These are phyloP conservation scores for Chenopodium suecicum DNA, from an alignment of 148 eudicot species.

Conservation along the genomic window DNA sequence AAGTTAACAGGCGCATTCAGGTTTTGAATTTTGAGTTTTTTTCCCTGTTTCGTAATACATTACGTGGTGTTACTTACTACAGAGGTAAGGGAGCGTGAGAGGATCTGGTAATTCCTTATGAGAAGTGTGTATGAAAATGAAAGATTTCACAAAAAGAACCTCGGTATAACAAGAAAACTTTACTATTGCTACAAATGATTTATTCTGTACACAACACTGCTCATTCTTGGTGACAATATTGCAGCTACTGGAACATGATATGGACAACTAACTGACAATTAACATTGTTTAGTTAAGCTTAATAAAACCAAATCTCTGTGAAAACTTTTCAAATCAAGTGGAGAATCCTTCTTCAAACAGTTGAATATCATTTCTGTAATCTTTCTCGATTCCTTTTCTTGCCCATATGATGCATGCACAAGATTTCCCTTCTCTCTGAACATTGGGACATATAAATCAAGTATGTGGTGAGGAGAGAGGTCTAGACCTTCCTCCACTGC, in stretches of 20 bases:
- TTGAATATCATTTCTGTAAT: slow-evolving; percentile 32
- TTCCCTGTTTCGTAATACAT: no score
- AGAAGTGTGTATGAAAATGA: neutral
- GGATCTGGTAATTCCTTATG: neutral
- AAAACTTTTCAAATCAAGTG: slow-evolving; percentile 27
- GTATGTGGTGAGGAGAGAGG: slow-evolving; percentile 32
- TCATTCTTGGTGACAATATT: neutral
- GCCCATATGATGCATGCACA: slow-evolving; percentile 37
- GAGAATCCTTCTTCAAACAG: slow-evolving; percentile 33
- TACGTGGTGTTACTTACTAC: neutral
- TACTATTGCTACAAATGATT: neutral
- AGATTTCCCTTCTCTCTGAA: slow-evolving; percentile 30
- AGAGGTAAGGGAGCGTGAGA: neutral
- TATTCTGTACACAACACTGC: neutral
- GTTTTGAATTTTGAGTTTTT: no score
- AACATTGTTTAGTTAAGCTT: slow-evolving; percentile 28
- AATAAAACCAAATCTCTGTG: slow-evolving; percentile 29
- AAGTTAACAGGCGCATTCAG: no score
- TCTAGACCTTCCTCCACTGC: slow-evolving; percentile 25
- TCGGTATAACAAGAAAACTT: neutral
- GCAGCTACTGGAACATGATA: neutral
- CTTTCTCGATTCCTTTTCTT: slow-evolving; percentile 31
- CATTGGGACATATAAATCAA: slow-evolving; percentile 32
- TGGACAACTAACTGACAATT: neutral
- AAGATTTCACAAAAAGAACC: neutral